These are phyloP conservation scores for Exophiala sp. DNA, from an alignment of 2,329 filamentous ascomycete genomes.

Conservation along the genomic window DNA sequence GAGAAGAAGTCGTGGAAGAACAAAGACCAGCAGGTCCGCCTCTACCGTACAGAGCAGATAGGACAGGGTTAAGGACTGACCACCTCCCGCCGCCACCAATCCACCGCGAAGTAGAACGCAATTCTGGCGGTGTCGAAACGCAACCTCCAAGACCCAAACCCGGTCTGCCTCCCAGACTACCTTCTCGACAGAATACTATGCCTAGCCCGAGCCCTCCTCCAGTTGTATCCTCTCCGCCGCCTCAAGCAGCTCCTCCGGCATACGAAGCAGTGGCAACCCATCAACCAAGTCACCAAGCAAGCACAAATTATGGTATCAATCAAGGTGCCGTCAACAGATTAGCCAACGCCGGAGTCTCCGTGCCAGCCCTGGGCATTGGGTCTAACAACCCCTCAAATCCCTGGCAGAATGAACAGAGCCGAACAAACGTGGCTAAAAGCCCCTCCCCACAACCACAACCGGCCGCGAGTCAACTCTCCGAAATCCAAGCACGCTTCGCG, in stretches of 20 bases:
- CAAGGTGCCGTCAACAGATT: conserved; percentile 64
- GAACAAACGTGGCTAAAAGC: conserved; percentile 33
- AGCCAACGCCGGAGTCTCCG: conserved; percentile 70
- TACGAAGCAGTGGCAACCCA: conserved; percentile 18
- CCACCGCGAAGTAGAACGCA: conserved; percentile 38
- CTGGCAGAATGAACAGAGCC: conserved; percentile 31
- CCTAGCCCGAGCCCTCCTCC: conserved; percentile 39
- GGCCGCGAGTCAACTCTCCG: conserved; percentile 51
- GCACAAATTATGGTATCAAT: conserved; percentile 45
- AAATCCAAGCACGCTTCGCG: conserved; percentile 66
- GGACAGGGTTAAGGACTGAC: conserved; percentile 66
- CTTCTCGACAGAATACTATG: conserved; percentile 60
- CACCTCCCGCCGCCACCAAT: conserved; percentile 69
- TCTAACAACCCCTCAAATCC: conserved; percentile 20
- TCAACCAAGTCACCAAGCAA: conserved; percentile 30
- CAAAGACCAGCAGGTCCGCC: conserved; percentile 50
- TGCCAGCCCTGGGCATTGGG: conserved; percentile 74
- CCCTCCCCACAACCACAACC: conserved; percentile 19
- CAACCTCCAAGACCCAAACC: conserved; percentile 46
- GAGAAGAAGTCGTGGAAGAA: conserved; percentile 29
- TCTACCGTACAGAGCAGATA: conserved; percentile 66
- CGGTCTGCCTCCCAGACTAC: conserved; percentile 64
- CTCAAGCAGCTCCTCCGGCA: conserved; percentile 22
- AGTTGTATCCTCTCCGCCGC: conserved; percentile 33
- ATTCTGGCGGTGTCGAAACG: conserved; percentile 27